Evolutionary conservation across 2,329 filamentous ascomycete species (phyloP).

Genomic region (Dothistroma septosporum): DNA sequence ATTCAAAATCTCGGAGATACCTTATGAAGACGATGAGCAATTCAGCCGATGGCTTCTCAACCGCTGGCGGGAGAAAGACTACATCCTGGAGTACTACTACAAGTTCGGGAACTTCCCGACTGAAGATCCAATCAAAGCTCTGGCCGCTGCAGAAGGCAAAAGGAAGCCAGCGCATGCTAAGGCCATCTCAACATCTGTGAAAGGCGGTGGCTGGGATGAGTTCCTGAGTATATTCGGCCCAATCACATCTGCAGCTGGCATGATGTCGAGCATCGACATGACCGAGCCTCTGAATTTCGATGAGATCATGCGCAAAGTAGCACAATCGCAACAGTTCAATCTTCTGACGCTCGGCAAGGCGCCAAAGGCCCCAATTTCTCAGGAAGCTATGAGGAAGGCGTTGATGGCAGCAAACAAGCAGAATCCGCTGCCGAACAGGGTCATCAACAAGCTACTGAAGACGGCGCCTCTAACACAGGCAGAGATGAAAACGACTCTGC

Average conservation of each 20-base stretch:
- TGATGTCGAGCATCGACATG: constrained; percentile 44
- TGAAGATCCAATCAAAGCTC: constrained; percentile 45
- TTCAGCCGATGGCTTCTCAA: constrained; percentile 84
- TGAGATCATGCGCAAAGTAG: constrained; percentile 33
- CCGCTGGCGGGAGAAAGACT: constrained; percentile 90
- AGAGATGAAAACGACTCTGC: constrained; percentile 27
- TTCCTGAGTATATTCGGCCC: constrained; percentile 51
- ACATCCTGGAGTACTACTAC: constrained; percentile 74
- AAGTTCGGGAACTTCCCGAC: constrained; percentile 74
- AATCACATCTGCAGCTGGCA: constrained; percentile 49
- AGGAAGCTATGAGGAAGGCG: constrained; percentile 32
- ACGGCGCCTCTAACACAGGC: constrained; percentile 29
- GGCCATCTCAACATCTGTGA: constrained; percentile 48
- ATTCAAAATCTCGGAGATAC: constrained; percentile 75
- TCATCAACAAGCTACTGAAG: constrained; percentile 30
- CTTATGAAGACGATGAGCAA: constrained; percentile 64
- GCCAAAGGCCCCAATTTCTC: constrained; percentile 26
- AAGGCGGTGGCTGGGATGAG: constrained; percentile 48
- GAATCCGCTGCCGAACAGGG: constrained; percentile 26
- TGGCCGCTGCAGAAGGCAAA: constrained; percentile 38
- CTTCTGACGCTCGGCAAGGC: constrained; percentile 27
- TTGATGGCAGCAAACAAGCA: constrained; percentile 31
- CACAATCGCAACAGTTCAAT: constrained; percentile 33
- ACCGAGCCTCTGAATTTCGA: constrained; percentile 36
- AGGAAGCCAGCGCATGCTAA: constrained; percentile 39